Evolutionary conservation across 495 filamentous ascomycete species (phyloP).

Genomic region (Talaromyces stipitatus): DNA sequence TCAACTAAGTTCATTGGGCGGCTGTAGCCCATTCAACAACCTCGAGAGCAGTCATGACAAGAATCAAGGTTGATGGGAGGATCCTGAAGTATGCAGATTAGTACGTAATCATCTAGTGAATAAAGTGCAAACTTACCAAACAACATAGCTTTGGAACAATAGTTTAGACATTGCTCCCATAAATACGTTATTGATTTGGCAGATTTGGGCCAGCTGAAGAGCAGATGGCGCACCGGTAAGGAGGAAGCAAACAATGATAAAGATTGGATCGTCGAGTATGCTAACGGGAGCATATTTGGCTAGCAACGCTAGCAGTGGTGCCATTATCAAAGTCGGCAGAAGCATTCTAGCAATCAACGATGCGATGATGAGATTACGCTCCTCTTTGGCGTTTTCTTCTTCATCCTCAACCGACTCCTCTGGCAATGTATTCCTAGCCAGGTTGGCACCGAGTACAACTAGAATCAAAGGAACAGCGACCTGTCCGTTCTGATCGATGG

Average conservation of each 20-base stretch:
- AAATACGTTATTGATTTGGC: conserved; percentile 95
- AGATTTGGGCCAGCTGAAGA: conserved; percentile 93
- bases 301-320: conserved; percentile 79
- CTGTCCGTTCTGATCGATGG: conserved; percentile 73
- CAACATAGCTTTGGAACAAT: conserved; percentile 94
- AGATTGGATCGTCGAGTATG: conserved; percentile 96
- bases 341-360: conserved; percentile 86
- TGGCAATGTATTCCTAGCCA: conserved; percentile 68
- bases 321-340: conserved; percentile 85
- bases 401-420: conserved; percentile 48
- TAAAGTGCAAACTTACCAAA: conserved; percentile 56
- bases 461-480: conserved; percentile 94
- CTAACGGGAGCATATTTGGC: conserved; percentile 91
- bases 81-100: conserved; percentile 53
- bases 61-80: conserved; percentile 80
- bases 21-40: conserved; percentile 81
- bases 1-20: neutral
- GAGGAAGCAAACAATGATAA: conserved; percentile 94
- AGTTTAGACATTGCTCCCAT: conserved; percentile 88
- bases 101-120: conserved; percentile 6
- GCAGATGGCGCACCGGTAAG: conserved; percentile 92
- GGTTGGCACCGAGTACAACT: conserved; percentile 91
- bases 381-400: conserved; percentile 54
- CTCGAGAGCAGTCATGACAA: conserved; percentile 88
- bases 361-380: conserved; percentile 75